Evolutionary conservation across 495 filamentous ascomycete genomes (phyloP), one percentile per base, ranked within the genome.

Genomic region (Penicillium goetzii): DNA sequence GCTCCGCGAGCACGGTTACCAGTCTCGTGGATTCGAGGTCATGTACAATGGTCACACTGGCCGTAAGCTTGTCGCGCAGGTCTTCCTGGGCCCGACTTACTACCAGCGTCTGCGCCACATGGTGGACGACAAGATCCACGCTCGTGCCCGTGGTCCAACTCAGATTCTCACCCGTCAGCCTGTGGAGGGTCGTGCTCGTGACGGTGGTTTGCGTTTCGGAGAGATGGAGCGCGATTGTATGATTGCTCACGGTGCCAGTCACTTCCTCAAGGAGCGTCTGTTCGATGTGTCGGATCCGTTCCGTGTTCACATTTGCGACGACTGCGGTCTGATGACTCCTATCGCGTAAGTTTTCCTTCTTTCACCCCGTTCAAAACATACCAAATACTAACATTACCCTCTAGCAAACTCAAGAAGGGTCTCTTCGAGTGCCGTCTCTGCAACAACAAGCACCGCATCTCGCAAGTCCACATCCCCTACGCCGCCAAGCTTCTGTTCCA

Each of bases 201-300:
- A 99, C 76, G 95, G 95, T 84, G 95, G 95, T 81, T 86, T 99
- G 50, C 92, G 95, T 71, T 99, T 99, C 85, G 95, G 95, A 86
- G 95, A 99, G 84, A 99, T 99, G 95, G 95, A 99, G 79, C 93
- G 95, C 76, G 95, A 99, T 85, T 99, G 95, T 80, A 98, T 99
- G 96, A 98, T 99, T 77, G 90, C 96, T 32, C 96, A 99, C 77
- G 95, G 95, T 72, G 95, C 95, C 30, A 92, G 91, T 64, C 88
- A 92, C 5, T 98, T 99, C 86, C 81, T 99, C 74, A 97, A 97
- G 81, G 95, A 99, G 84, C 84, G 94, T 64, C 80, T 99, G 64
- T 97, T 99, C 68, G 93, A 97, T 75, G 96, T 98, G 47, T 93
- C 89, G 60, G 95, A 99, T 78, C 93, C 95, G n/a, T 98, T 97